These are phyloP conservation scores for Chlorella vulgaris DNA, from an alignment of 139 green algal genomes.

Conservation along the genomic window DNA sequence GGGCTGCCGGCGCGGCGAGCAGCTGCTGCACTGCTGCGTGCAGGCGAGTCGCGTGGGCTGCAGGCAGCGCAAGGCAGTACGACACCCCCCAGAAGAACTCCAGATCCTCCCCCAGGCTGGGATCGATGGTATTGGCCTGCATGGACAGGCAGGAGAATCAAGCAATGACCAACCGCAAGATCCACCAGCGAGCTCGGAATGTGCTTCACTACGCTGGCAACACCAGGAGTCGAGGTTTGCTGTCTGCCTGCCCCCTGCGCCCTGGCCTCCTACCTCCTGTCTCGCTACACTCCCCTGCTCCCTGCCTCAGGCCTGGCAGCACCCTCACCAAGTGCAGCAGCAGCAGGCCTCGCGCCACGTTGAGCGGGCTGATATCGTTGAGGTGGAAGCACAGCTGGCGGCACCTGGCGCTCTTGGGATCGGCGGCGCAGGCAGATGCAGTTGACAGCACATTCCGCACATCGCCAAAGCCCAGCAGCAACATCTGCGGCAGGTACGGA, in stretches of 20 bases:
- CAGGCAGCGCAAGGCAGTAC: conserved; percentile 3
- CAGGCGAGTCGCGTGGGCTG: background rate
- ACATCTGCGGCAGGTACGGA: background rate
- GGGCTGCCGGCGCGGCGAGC: background rate
- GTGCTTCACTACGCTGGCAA: too few relatives aligned
- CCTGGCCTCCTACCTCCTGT: too few relatives aligned
- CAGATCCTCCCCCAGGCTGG: background rate
- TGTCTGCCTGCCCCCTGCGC: background rate
- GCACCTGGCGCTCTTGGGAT: background rate
- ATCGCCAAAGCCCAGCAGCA: conserved; percentile 26
- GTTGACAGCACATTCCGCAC: conserved; percentile 15
- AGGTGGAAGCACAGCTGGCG: background rate
- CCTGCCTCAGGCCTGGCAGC: too few relatives aligned
- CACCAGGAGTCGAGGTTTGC: background rate
- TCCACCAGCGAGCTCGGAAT: too few relatives aligned
- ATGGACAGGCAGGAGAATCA: background rate
- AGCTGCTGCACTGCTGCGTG: background rate
- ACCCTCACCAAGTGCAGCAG: conserved; percentile 11
- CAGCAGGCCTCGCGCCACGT: conserved; percentile 9
- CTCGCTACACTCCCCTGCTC: too few relatives aligned
- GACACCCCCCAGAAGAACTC: conserved; percentile 7
- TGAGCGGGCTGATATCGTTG: background rate
- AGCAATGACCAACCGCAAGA: too few relatives aligned
- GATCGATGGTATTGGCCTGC: conserved; percentile 6
- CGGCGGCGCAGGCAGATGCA: background rate